Evolutionary conservation across 2,329 filamentous ascomycete genomes (phyloP).

Genomic region (Hymenoscyphus fraxineus): DNA sequence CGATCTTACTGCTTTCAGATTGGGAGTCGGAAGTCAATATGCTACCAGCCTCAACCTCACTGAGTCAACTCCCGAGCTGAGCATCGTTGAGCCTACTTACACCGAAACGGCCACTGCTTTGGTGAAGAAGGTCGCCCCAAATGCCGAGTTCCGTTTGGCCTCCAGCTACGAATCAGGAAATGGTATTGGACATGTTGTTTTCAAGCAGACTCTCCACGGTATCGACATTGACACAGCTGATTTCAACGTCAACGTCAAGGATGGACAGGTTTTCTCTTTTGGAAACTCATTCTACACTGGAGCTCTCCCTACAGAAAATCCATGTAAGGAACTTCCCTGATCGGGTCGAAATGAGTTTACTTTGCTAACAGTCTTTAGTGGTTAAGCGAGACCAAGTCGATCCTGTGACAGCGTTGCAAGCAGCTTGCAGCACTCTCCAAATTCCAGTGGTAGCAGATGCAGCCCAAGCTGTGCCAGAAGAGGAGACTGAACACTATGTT

Average conservation of each 20-base stretch:
- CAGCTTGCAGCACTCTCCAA: slow-evolving; percentile 14
- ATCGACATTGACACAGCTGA: slow-evolving; percentile 56
- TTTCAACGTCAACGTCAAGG: slow-evolving; percentile 30
- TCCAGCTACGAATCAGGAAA: slow-evolving; percentile 46
- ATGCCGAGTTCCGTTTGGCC: slow-evolving; percentile 46
- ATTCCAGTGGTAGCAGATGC: slow-evolving; percentile 13
- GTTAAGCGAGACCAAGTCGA: slow-evolving; percentile 41
- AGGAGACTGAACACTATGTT: slow-evolving; percentile 12
- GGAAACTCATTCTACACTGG: slow-evolving; percentile 49
- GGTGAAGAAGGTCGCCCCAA: slow-evolving; percentile 39
- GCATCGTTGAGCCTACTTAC: slow-evolving; percentile 28
- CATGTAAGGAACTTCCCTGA: slow-evolving; percentile 12
- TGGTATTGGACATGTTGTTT: slow-evolving; percentile 54
- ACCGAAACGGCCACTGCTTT: slow-evolving; percentile 44
- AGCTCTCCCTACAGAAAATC: slow-evolving; percentile 40
- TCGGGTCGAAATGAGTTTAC: background rate
- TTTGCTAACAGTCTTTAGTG: slow-evolving; percentile 17
- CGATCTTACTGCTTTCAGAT: slow-evolving; percentile 9
- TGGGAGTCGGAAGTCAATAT: slow-evolving; percentile 12
- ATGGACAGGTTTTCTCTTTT: slow-evolving; percentile 55
- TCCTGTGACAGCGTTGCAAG: slow-evolving; percentile 42
- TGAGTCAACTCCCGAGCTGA: slow-evolving; percentile 5
- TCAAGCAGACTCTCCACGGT: slow-evolving; percentile 55
- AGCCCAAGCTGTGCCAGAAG: slow-evolving; percentile 14
- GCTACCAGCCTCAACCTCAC: slow-evolving; percentile 8